Percentiles rank a stretch among this genome's conserved stretches.
These are phyloP conservation scores for Gentiana dahurica DNA, from an alignment of 257 asterid genomes.

Conservation along the genomic window DNA sequence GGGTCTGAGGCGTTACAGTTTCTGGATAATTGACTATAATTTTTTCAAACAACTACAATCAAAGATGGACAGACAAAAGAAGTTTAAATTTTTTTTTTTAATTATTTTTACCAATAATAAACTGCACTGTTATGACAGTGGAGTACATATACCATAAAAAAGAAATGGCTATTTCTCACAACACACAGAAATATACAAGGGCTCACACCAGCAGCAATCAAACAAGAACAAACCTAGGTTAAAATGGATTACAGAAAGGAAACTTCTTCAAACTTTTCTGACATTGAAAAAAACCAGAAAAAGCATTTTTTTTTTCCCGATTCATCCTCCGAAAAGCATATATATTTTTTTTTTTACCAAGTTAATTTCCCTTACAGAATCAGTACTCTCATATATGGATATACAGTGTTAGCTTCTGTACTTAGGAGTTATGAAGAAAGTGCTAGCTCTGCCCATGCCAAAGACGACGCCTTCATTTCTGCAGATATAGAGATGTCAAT, in stretches of 20 bases:
- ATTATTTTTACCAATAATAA: conserved; percentile 10
- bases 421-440: conserved; percentile 46
- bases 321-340: too few relatives aligned
- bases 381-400: conserved; percentile 12
- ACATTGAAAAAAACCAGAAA: conserved; percentile 2
- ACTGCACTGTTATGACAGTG: conserved; percentile 4
- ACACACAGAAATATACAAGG: conserved; percentile 24
- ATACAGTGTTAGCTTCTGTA: conserved; percentile 25
- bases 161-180: conserved; percentile 12
- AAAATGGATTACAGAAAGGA: neutral
- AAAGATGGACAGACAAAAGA: too few relatives aligned
- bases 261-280: too few relatives aligned
- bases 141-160: conserved; percentile 14
- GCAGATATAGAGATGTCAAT: conserved; percentile 68
- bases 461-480: conserved; percentile 63
- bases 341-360: too few relatives aligned
- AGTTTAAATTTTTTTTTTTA: too few relatives aligned
- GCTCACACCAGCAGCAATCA: conserved; percentile 13
- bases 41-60: too few relatives aligned
- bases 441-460: conserved; percentile 94
- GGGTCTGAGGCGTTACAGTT: too few relatives aligned
- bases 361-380: neutral
- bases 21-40: too few relatives aligned
- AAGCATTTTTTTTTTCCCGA: neutral
- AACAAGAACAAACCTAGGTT: conserved; percentile 4